A percentile compares a stretch with the other conserved stretches of the same genome.
Evolutionary conservation across 2,329 filamentous ascomycete species (phyloP).

Genomic region (Colletotrichum navitas): DNA sequence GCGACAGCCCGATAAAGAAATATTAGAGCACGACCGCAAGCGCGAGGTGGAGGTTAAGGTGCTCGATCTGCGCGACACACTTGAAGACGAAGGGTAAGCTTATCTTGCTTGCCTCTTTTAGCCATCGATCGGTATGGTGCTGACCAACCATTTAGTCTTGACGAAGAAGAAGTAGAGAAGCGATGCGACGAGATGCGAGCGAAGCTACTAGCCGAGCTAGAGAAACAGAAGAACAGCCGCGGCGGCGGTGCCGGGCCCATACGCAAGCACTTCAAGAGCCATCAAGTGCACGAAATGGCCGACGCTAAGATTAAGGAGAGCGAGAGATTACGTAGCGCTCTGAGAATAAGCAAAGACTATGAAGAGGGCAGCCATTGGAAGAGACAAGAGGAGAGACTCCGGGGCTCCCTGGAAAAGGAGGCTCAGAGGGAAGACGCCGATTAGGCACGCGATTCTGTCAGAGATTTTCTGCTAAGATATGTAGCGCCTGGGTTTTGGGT

Average conservation of each 20-base stretch:
- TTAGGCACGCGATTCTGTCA: background rate
- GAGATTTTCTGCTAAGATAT: background rate
- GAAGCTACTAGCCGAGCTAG: slow-evolving; percentile 56
- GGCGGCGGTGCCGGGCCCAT: slow-evolving; percentile 51
- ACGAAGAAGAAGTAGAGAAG: slow-evolving; percentile 92
- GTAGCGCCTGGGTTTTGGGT: slow-evolving; percentile 7
- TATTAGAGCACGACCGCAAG: slow-evolving; percentile 93
- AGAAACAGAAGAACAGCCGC: slow-evolving; percentile 50
- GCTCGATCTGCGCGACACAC: slow-evolving; percentile 86
- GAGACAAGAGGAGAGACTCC: slow-evolving; percentile 79
- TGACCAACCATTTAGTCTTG: slow-evolving; percentile 64
- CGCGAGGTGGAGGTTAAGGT: slow-evolving; percentile 94
- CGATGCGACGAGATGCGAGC: slow-evolving; percentile 58
- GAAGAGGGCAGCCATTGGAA: slow-evolving; percentile 90
- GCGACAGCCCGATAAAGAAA: slow-evolving; percentile 89
- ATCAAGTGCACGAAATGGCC: slow-evolving; percentile 96
- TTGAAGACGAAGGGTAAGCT: slow-evolving; percentile 86
- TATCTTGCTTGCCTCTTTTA: slow-evolving; percentile 47
- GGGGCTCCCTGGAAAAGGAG: slow-evolving; percentile 58
- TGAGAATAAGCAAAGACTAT: slow-evolving; percentile 89
- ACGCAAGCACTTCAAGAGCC: slow-evolving; percentile 79
- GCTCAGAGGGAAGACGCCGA: slow-evolving; percentile 44
- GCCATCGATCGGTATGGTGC: background rate
- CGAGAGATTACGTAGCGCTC: slow-evolving; percentile 84
- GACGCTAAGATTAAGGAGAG: slow-evolving; percentile 97